These are phyloP conservation scores for Syzygium aqueum DNA, from an alignment of 345 rosid species.

Conservation along the genomic window DNA sequence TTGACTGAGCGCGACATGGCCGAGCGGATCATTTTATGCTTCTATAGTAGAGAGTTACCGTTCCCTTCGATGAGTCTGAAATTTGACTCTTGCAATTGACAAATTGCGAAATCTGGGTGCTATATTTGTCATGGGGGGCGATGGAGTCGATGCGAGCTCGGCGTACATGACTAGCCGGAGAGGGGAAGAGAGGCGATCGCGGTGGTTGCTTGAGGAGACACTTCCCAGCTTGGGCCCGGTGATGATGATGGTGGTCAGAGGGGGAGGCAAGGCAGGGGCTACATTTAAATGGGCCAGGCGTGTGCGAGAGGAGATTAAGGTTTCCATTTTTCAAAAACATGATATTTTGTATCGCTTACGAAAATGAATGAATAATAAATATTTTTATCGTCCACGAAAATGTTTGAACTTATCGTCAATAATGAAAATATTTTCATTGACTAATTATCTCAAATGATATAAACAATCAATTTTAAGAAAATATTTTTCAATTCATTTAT, in stretches of 20 bases:
- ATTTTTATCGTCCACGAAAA: no score
- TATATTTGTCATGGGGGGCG: background rate
- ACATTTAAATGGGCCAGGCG: background rate
- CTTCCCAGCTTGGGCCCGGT: background rate
- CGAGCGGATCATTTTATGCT: background rate
- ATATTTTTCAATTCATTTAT: no score
- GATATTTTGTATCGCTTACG: no score
- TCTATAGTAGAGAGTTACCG: background rate
- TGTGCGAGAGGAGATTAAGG: background rate
- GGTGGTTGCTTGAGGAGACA: background rate
- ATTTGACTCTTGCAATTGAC: background rate
- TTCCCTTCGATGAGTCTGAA: background rate
- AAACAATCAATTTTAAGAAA: no score
- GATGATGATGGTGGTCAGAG: background rate
- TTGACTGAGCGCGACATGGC: background rate
- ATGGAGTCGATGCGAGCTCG: background rate
- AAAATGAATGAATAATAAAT: no score
- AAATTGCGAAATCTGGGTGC: background rate
- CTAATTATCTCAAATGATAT: no score
- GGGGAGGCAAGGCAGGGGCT: background rate
- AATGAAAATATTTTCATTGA: no score
- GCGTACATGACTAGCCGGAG: background rate
- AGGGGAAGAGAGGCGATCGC: background rate
- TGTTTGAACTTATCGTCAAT: no score
- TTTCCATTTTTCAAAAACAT: background rate